phyloP scores from a whole-genome alignment of 2,329 filamentous ascomycete species.

The Sodiomyces alkalinus region DNA sequence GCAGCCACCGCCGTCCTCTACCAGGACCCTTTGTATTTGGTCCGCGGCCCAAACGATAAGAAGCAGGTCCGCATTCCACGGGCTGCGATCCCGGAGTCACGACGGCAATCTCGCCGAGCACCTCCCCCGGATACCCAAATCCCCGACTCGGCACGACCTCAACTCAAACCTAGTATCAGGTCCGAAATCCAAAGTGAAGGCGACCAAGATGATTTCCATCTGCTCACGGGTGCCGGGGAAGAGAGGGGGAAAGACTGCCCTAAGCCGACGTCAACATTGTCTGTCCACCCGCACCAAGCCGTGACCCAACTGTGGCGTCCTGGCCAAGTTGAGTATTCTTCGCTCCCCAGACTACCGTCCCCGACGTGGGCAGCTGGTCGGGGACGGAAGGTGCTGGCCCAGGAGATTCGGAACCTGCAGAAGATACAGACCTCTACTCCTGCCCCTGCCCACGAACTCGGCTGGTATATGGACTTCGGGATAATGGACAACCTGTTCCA shows the following conservation, averaged over 20 bases:
- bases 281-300: too few species aligned
- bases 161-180: too few species aligned
- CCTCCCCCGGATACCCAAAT: too few species aligned
- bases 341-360: constrained; percentile 47
- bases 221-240: too few species aligned
- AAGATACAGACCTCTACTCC: constrained; percentile 46
- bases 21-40: background rate
- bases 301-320: too few species aligned
- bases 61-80: too few species aligned
- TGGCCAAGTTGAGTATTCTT: constrained; percentile 44
- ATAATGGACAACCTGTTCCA: constrained; percentile 66
- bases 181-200: too few species aligned
- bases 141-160: too few species aligned
- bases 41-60: background rate
- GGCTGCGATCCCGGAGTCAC: too few species aligned
- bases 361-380: constrained; percentile 48
- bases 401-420: constrained; percentile 48
- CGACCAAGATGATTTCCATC: background rate
- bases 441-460: constrained; percentile 47
- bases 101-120: too few species aligned
- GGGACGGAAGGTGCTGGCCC: constrained; percentile 47
- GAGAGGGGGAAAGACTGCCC: too few species aligned
- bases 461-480: constrained; percentile 65
- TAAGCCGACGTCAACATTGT: too few species aligned
- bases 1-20: background rate